phyloP scores from a whole-genome alignment of 805 yeast species.

The Kuraishia capsulata region DNA sequence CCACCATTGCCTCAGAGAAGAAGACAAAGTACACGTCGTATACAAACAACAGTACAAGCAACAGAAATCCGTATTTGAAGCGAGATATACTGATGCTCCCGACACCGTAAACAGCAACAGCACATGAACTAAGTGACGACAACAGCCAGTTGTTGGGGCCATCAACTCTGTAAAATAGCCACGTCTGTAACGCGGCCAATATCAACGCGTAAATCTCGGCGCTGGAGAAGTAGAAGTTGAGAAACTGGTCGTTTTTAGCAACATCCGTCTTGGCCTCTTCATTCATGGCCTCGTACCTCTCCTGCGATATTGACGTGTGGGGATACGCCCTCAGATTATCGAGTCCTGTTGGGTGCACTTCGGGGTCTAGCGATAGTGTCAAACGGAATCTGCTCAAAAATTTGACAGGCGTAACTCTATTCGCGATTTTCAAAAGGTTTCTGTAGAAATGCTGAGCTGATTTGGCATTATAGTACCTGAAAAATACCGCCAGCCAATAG shows the following conservation, averaged over 20 bases:
- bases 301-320: background rate
- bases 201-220: constrained; percentile 18
- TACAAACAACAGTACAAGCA: constrained; percentile 40
- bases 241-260: constrained; percentile 19
- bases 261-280: constrained; percentile 16
- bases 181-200: constrained; percentile 9
- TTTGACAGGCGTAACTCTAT: constrained; percentile 11
- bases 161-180: constrained; percentile 12
- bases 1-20: constrained; percentile 49
- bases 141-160: constrained; percentile 35
- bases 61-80: constrained; percentile 34
- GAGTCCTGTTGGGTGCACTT: constrained; percentile 27
- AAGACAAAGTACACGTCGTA: constrained; percentile 66
- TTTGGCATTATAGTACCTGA: background rate
- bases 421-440: background rate
- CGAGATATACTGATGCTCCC: constrained; percentile 27
- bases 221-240: constrained; percentile 23
- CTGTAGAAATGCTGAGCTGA: background rate
- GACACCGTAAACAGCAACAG: constrained; percentile 35
- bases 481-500: background rate
- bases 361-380: constrained; percentile 28
- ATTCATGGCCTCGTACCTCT: constrained; percentile 6
- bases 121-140: constrained; percentile 31
- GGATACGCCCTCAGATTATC: constrained; percentile 12
- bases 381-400: constrained; percentile 29